Percentiles rank a stretch among this genome's conserved stretches.
Conservation (phyloP, 306 rosid genomes). For the Quercus ilex region DNA sequence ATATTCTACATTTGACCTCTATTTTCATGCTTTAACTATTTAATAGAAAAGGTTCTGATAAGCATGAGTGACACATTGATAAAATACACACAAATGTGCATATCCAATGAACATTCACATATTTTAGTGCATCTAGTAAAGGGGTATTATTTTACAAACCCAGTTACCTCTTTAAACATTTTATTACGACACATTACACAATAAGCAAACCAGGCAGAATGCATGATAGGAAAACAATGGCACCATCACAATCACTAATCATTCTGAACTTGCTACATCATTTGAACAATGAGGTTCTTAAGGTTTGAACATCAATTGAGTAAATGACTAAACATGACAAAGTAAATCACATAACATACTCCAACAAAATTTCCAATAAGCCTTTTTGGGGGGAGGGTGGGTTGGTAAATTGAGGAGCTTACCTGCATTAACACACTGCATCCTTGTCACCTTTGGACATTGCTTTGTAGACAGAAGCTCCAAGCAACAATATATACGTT, state of each 20-base stretch:
- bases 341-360: background rate
- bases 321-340: background rate
- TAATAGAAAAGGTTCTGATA: no score
- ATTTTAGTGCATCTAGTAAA: no score
- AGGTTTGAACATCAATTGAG: background rate
- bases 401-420: conserved; percentile 36
- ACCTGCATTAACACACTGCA: conserved; percentile 99
- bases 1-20: no score
- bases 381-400: background rate
- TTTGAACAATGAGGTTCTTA: background rate
- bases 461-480: conserved; percentile 90
- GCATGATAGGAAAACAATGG: background rate
- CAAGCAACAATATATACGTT: conserved; percentile 68
- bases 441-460: conserved; percentile 77
- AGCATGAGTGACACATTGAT: no score
- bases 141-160: background rate
- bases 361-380: background rate
- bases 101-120: no score
- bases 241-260: background rate
- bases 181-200: background rate
- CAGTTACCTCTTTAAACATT: background rate
- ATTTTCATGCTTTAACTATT: no score
- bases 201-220: background rate
- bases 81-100: no score
- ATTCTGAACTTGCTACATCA: background rate